A percentile compares a stretch with the other conserved stretches of the same genome.
phyloP scores from a whole-genome alignment of 2,329 filamentous ascomycete genomes.

The Alternaria infectoria region DNA sequence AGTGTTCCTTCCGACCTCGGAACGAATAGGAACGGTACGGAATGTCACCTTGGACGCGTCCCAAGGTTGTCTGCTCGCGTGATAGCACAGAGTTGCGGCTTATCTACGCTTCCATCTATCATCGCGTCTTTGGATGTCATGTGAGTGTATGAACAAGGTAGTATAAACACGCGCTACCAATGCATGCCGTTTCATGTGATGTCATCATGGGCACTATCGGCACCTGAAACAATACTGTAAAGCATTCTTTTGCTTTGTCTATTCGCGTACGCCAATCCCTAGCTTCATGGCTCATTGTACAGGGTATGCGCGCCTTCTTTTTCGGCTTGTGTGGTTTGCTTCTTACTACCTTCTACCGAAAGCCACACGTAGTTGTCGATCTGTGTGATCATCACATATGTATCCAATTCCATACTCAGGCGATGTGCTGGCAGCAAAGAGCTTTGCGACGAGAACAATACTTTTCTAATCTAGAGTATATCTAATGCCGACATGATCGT shows the following conservation, averaged over 20 bases:
- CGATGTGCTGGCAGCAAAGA: not conserved
- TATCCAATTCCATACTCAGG: not conserved
- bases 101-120: not conserved
- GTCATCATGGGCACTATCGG: not conserved
- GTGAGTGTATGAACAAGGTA: not conserved
- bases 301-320: not conserved
- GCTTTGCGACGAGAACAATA: not conserved
- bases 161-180: not conserved
- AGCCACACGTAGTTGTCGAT: not conserved
- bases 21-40: conserved; percentile 17
- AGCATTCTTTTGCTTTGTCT: not conserved
- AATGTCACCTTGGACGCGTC: not conserved
- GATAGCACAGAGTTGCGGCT: conserved; percentile 5
- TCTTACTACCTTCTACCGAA: not conserved
- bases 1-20: conserved; percentile 24
- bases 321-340: not conserved
- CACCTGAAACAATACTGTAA: not conserved
- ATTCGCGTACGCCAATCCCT: not conserved
- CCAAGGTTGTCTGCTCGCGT: conserved; percentile 6
- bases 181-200: not conserved
- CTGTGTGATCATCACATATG: not conserved
- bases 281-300: not conserved
- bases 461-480: conserved; percentile 13
- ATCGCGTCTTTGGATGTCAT: not conserved
- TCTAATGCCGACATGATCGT: conserved; percentile 10